Conservation (phyloP, 1,284 basidiomycete species). For the Limonomyces culmigenus region DNA sequence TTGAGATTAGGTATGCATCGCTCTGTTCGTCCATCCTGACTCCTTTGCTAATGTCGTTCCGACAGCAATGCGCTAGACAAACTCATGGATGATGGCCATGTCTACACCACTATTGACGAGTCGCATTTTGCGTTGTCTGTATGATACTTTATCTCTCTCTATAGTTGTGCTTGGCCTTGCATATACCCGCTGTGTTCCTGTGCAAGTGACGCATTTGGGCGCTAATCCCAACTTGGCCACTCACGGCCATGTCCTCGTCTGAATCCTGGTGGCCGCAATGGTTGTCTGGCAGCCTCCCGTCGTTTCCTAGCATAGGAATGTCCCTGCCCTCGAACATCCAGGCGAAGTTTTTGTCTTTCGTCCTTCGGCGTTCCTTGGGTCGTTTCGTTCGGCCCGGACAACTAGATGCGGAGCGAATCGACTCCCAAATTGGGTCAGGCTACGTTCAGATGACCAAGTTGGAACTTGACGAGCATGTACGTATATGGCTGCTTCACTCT, state of each 20-base stretch:
- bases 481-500: conserved; percentile 13
- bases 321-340: conserved; percentile 75
- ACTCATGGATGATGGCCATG: conserved; percentile 35
- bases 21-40: no score
- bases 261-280: conserved; percentile 16
- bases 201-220: no score
- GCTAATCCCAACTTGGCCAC: background rate
- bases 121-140: conserved; percentile 19
- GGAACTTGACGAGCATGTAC: conserved; percentile 61
- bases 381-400: conserved; percentile 79
- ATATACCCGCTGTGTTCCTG: no score
- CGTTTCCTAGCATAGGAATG: conserved; percentile 44
- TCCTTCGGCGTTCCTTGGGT: conserved; percentile 72
- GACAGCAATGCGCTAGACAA: conserved; percentile 28
- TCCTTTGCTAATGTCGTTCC: no score
- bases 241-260: background rate
- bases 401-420: conserved; percentile 74
- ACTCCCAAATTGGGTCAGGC: conserved; percentile 83
- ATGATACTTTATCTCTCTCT: conserved; percentile 5
- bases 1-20: conserved; percentile 21
- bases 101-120: conserved; percentile 39
- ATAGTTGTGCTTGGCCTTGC: background rate
- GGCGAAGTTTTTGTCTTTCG: conserved; percentile 77
- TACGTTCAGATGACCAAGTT: conserved; percentile 76
- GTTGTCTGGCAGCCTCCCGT: conserved; percentile 48